A percentile compares a stretch with the other conserved stretches of the same genome.
phyloP scores from a whole-genome alignment of 176 grass and related monocot species.

The Hordeum marinum region DNA sequence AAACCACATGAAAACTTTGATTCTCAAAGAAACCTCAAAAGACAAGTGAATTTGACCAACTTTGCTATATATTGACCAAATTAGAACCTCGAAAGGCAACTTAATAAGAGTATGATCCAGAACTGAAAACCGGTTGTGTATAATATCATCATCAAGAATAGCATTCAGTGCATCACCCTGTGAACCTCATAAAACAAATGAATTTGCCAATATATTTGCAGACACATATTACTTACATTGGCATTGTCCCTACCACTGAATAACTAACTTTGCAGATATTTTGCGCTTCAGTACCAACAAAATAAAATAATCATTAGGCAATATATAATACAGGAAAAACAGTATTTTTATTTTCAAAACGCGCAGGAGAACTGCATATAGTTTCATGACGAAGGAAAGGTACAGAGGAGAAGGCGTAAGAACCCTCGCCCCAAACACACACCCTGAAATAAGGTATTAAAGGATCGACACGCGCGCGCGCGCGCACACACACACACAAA shows the following conservation, averaged over 20 bases:
- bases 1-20: too few species aligned
- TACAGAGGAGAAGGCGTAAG: too few species aligned
- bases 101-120: constrained; percentile 8
- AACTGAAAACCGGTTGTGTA: background rate
- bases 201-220: background rate
- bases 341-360: background rate
- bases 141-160: background rate
- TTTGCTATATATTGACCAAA: background rate
- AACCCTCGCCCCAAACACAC: too few species aligned
- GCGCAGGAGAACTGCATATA: too few species aligned
- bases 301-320: background rate
- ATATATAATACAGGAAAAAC: background rate
- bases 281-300: constrained; percentile 7
- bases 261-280: background rate
- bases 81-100: background rate
- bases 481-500: too few species aligned
- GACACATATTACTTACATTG: background rate
- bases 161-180: background rate
- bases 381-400: too few species aligned
- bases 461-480: too few species aligned
- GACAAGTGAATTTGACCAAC: too few species aligned
- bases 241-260: background rate
- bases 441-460: too few species aligned
- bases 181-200: background rate
- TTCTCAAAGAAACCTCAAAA: too few species aligned